Evolutionary conservation across 1,139 yeast species (phyloP).

Genomic region (Nakaseomyces nivariensis): DNA sequence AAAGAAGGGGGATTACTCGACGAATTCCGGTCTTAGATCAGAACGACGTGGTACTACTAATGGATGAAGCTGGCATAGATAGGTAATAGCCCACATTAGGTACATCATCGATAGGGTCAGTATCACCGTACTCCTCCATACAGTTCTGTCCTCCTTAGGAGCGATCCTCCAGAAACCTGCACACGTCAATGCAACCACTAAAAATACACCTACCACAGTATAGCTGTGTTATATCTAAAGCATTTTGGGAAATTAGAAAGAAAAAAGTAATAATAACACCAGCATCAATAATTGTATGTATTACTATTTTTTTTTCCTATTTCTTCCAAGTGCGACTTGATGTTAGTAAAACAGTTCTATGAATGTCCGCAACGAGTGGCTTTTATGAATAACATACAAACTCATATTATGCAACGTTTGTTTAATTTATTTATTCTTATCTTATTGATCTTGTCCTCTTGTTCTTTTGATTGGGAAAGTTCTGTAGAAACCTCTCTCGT

Average conservation of each 20-base stretch:
- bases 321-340: not conserved
- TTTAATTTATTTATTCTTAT: no score
- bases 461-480: no score
- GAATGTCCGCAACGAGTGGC: no score
- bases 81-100: slow-evolving; percentile 92
- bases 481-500: no score
- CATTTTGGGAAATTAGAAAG: not conserved
- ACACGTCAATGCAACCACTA: slow-evolving; percentile 47
- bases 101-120: slow-evolving; percentile 80
- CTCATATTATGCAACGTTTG: not conserved
- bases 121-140: slow-evolving; percentile 85
- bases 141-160: slow-evolving; percentile 47
- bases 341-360: no score
- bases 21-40: slow-evolving; percentile 66
- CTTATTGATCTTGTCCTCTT: no score
- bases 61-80: slow-evolving; percentile 67
- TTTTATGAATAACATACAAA: not conserved
- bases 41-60: slow-evolving; percentile 71
- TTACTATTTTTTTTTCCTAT: not conserved
- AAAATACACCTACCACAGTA: slow-evolving; percentile 60
- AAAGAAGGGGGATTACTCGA: slow-evolving; percentile 21
- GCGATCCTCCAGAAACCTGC: slow-evolving; percentile 49
- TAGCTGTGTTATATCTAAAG: slow-evolving; percentile 43
- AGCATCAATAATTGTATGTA: no score
- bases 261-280: not conserved